Base-by-base conservation (phyloP, 2,329 filamentous ascomycete genomes). In the Venturia nashicola region DNA sequence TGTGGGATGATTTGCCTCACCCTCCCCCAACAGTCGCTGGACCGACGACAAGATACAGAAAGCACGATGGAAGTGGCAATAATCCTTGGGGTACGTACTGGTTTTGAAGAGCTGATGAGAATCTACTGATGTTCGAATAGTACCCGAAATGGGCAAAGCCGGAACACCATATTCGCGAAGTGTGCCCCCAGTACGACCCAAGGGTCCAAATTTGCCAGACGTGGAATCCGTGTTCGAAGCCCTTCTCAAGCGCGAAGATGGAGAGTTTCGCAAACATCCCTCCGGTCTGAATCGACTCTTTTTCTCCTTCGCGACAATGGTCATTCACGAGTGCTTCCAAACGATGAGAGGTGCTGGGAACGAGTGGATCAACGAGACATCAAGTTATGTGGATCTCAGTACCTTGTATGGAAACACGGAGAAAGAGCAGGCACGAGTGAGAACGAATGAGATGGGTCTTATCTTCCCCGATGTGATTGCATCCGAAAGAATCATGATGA, bases 1-100 rank as follows among this genome's bases (percentile, higher is more conserved):
- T 83, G 4, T 83, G 77, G 75, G 70, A 78, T 65, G 80, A 82
- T 67, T 72, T 83, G 16, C 80, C 80, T 40, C 80, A 83, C 68
- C 80, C 80, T 14, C 72, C 78, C 5, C 73, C 75, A 2, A 79
- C 78, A 23, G 67, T 77, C 14, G 76, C 78, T 48, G 80, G 80
- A 14, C 79, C 79, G 5, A 72, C 75, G 8, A 68, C 75, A 14
- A 73, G 75, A 65, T 79, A 79, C 67, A 70, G 78, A 67, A 69
- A 73, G 65, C 75, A 78, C 65, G 78, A 80, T 66, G 78, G 78
- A 5, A 72, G 76, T 43, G 71, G 72, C 23, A 80, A 80, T 68
- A 82, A 79, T 66, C 77, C 76, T 5, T 80, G 78, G 75, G 68
- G 73, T 48, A 44, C 27, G 59, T 42, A 18, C 40, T 44, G 36